These are phyloP conservation scores for Osmanthus fragrans DNA, from an alignment of 257 asterid genomes.

Conservation along the genomic window DNA sequence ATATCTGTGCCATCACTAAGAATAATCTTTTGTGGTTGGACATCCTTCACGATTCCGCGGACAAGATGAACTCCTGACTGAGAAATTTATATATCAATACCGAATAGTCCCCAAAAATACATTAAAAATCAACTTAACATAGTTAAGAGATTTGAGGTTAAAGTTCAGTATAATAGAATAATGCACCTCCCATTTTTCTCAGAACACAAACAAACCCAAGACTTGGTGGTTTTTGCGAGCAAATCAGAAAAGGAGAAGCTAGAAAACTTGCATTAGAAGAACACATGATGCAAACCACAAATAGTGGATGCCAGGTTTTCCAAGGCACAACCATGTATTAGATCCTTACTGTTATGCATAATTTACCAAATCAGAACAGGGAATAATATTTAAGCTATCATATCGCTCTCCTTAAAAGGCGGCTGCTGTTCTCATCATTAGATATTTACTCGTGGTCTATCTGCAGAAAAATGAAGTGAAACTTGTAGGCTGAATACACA, in stretches of 20 bases:
- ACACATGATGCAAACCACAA: background rate
- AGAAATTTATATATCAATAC: constrained; percentile 49
- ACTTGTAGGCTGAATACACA: background rate
- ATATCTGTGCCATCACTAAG: constrained; percentile 81
- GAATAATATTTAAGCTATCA: background rate
- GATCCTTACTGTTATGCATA: background rate
- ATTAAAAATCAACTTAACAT: background rate
- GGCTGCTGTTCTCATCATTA: background rate
- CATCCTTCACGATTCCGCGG: constrained; percentile 87
- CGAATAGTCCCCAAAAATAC: constrained; percentile 20
- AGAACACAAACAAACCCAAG: background rate
- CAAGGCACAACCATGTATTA: background rate
- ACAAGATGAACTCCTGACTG: constrained; percentile 98
- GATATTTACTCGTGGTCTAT: background rate
- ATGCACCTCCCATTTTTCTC: background rate
- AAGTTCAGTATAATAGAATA: background rate
- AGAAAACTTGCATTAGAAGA: background rate
- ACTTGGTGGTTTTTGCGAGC: background rate
- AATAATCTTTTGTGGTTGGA: constrained; percentile 67
- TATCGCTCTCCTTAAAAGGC: background rate
- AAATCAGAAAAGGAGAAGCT: background rate
- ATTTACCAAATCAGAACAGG: background rate
- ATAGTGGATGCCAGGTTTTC: constrained; percentile 1
- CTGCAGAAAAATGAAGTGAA: background rate
- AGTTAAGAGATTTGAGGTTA: constrained; percentile 12